phyloP scores from a whole-genome alignment of 2,329 filamentous ascomycete species.

The Paecilomyces formosus region DNA sequence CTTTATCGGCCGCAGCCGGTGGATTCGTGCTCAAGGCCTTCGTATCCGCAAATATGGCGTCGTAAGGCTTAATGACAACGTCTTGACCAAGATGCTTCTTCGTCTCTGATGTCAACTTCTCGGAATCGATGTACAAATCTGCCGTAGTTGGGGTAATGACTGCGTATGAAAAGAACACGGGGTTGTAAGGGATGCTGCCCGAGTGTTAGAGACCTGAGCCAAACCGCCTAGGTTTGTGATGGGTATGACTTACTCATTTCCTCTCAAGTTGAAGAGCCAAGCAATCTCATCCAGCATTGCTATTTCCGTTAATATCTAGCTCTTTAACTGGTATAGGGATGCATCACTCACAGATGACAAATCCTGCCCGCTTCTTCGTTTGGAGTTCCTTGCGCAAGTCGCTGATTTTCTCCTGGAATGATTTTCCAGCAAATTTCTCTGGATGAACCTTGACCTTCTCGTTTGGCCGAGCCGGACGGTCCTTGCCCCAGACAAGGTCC shows the following conservation, averaged over 20 bases:
- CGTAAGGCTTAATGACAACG: slow-evolving; percentile 74
- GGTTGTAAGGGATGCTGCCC: slow-evolving; percentile 80
- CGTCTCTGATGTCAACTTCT: slow-evolving; percentile 64
- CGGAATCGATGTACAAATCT: slow-evolving; percentile 75
- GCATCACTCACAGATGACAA: slow-evolving; percentile 60
- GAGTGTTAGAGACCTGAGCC: slow-evolving; percentile 4
- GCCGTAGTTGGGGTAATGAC: slow-evolving; percentile 69
- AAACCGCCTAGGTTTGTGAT: neutral
- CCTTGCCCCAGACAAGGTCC: slow-evolving; percentile 77
- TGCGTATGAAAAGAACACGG: slow-evolving; percentile 96
- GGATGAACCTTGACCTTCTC: slow-evolving; percentile 68
- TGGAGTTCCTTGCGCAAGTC: slow-evolving; percentile 85
- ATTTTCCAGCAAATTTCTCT: slow-evolving; percentile 71
- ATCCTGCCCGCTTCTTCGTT: slow-evolving; percentile 79
- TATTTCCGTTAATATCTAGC: slow-evolving; percentile 10
- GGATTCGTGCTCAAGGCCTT: slow-evolving; percentile 49
- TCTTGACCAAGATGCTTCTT: slow-evolving; percentile 61
- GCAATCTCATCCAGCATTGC: slow-evolving; percentile 92
- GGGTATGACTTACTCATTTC: slow-evolving; percentile 60
- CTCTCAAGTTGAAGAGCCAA: slow-evolving; percentile 96
- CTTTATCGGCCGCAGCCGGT: slow-evolving; percentile 28
- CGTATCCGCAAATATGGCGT: slow-evolving; percentile 72
- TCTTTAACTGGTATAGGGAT: neutral
- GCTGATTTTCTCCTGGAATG: slow-evolving; percentile 71
- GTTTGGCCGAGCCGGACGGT: slow-evolving; percentile 65